These are phyloP conservation scores for Lophium mytilinum DNA, from an alignment of 495 filamentous ascomycete species.

Conservation along the genomic window DNA sequence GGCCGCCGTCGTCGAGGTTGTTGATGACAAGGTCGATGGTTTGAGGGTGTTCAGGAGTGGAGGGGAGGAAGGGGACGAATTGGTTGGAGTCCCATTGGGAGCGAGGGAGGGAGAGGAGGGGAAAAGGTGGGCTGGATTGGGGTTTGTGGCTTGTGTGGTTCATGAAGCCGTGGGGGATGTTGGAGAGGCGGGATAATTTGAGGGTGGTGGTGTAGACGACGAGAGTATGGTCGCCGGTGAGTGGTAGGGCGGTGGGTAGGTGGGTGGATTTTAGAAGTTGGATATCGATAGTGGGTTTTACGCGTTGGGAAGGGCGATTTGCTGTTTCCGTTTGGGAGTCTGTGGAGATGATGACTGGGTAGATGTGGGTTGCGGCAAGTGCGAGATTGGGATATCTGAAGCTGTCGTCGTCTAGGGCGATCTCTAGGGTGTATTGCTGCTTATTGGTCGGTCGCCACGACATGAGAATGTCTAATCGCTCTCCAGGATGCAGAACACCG, in stretches of 20 bases:
- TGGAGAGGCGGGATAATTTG: slow-evolving; percentile 60
- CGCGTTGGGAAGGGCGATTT: background rate
- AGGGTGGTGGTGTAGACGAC: slow-evolving; percentile 40
- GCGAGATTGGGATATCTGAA: slow-evolving; percentile 44
- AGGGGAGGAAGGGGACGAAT: slow-evolving; percentile 23
- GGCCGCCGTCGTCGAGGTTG: slow-evolving; percentile 43
- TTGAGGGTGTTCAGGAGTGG: slow-evolving; percentile 1
- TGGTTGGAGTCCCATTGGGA: slow-evolving; percentile 20
- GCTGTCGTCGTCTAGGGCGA: slow-evolving; percentile 41
- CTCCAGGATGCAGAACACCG: slow-evolving; percentile 43
- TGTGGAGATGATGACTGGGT: slow-evolving; percentile 27
- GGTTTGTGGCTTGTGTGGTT: slow-evolving; percentile 18
- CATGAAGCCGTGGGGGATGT: slow-evolving; percentile 43
- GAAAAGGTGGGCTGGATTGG: slow-evolving; percentile 1
- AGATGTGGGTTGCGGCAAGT: slow-evolving; percentile 36
- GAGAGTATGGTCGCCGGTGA: slow-evolving; percentile 30
- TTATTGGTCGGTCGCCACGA: background rate
- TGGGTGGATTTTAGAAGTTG: background rate
- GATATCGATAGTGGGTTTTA: background rate
- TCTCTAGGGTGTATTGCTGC: background rate
- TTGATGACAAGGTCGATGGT: slow-evolving; percentile 43
- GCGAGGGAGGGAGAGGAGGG: slow-evolving; percentile 7
- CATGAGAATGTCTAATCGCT: slow-evolving; percentile 43
- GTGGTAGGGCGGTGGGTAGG: background rate
- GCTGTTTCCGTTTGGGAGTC: background rate